A percentile compares a stretch with the other conserved stretches of the same genome.
Conservation (phyloP, 202 grass and related monocot genomes). For the Carex sylvatica region DNA sequence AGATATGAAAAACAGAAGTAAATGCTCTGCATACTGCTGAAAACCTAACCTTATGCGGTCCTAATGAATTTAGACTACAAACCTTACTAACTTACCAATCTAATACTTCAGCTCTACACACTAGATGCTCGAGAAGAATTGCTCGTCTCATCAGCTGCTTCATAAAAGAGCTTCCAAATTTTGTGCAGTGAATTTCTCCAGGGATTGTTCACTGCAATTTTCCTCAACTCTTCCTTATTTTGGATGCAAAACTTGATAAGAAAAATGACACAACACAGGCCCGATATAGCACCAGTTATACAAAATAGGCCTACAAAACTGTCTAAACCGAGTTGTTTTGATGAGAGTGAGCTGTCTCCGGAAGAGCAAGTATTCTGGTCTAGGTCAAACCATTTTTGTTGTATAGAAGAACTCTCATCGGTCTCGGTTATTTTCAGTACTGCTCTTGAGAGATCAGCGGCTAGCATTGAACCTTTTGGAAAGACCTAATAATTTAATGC, state of each 20-base stretch:
- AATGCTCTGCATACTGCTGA: neutral
- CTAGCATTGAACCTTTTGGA: slow-evolving; percentile 37
- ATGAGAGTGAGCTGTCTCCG: slow-evolving; percentile 34
- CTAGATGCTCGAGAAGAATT: neutral
- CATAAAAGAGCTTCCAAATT: slow-evolving; percentile 35
- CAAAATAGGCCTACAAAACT: slow-evolving; percentile 74
- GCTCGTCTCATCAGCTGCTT: neutral
- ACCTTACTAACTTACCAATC: neutral
- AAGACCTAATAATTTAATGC: slow-evolving; percentile 38
- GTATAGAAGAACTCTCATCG: slow-evolving; percentile 29
- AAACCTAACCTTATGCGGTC: neutral
- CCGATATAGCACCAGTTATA: slow-evolving; percentile 45
- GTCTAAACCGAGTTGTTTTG: slow-evolving; percentile 34
- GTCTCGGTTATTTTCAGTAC: slow-evolving; percentile 55
- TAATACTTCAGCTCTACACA: neutral
- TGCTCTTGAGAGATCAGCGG: slow-evolving; percentile 46
- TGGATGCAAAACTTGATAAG: slow-evolving; percentile 27
- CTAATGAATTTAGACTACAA: neutral
- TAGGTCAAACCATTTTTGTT: slow-evolving; percentile 48
- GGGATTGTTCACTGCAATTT: neutral
- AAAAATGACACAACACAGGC: slow-evolving; percentile 35
- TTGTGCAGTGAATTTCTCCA: slow-evolving; percentile 10
- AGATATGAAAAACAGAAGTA: neutral
- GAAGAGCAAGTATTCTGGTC: slow-evolving; percentile 22
- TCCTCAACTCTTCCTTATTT: neutral